Conservation (phyloP, 441 rosid species). For the Isatis lusitanica region DNA sequence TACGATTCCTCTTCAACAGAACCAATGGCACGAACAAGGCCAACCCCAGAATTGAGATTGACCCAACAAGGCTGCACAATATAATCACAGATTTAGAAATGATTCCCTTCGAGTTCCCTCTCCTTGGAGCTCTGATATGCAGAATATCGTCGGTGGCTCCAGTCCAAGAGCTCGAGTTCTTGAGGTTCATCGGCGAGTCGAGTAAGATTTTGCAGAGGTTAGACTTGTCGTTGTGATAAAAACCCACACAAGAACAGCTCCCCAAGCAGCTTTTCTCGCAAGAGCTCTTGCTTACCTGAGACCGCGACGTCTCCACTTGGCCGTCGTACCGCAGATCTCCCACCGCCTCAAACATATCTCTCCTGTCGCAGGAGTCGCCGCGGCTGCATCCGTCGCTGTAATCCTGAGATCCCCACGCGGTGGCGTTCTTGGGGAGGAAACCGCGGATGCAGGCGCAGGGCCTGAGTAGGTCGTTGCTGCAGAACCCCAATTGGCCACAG, state of each 20-base stretch:
- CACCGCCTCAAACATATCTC: conserved; percentile 51
- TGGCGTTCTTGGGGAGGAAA: conserved; percentile 47
- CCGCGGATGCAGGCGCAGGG: conserved; percentile 68
- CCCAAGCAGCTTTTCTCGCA: conserved; percentile 59
- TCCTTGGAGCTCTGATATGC: conserved; percentile 51
- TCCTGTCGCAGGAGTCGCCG: conserved; percentile 37
- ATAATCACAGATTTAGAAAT: conserved; percentile 44
- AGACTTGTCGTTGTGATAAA: conserved; percentile 45
- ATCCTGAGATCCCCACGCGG: conserved; percentile 56
- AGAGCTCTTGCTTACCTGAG: conserved; percentile 44
- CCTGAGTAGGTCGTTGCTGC: conserved; percentile 37
- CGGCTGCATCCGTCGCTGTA: conserved; percentile 59
- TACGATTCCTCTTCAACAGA: conserved; percentile 39
- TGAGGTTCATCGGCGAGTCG: conserved; percentile 57
- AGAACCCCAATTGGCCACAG: conserved; percentile 72
- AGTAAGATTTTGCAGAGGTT: conserved; percentile 56
- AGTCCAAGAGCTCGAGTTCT: conserved; percentile 46
- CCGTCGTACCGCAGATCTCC: conserved; percentile 53
- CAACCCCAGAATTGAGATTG: conserved; percentile 47
- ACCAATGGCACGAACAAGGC: conserved; percentile 38
- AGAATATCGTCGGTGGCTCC: conserved; percentile 39
- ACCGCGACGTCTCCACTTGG: conserved; percentile 28
- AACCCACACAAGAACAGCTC: conserved; percentile 75
- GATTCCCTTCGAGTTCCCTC: conserved; percentile 36
- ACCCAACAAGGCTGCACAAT: conserved; percentile 52